Conservation (phyloP, 2,329 filamentous ascomycete genomes). For the Colletotrichum sp. region DNA sequence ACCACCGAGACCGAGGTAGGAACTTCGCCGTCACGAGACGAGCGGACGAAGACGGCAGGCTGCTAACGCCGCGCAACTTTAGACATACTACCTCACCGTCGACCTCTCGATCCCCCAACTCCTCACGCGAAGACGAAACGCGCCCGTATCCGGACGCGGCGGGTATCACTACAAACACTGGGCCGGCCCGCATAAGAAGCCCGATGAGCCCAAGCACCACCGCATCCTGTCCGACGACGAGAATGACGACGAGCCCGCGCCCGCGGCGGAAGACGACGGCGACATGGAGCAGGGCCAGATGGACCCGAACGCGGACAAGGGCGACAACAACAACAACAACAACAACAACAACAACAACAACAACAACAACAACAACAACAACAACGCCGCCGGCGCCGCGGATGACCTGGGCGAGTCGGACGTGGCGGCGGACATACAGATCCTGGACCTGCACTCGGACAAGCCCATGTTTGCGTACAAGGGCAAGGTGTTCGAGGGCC, state of each 20-base stretch:
- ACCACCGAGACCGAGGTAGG: conserved; percentile 65
- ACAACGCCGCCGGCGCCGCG: conserved; percentile 7
- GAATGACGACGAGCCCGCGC: conserved; percentile 24
- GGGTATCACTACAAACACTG: conserved; percentile 52
- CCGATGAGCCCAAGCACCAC: conserved; percentile 21
- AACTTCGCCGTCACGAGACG: not conserved
- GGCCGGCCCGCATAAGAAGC: conserved; percentile 34
- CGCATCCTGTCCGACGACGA: conserved; percentile 26
- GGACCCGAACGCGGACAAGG: conserved; percentile 18
- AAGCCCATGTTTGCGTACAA: conserved; percentile 83
- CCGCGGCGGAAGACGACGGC: conserved; percentile 29
- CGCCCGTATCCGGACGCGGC: conserved; percentile 37
- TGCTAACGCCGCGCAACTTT: not conserved
- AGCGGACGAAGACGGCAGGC: not conserved
- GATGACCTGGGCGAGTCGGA: conserved; percentile 23
- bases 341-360: no score
- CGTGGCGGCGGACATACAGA: conserved; percentile 64
- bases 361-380: no score
- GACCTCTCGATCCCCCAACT: conserved; percentile 68
- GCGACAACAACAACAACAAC: conserved; percentile 7
- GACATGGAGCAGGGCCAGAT: conserved; percentile 23
- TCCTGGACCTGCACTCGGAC: conserved; percentile 79
- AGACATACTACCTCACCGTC: conserved; percentile 70
- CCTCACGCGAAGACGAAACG: conserved; percentile 36
- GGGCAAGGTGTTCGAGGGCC: conserved; percentile 77